These are phyloP conservation scores for Blastobotrys chiropterorum DNA, from an alignment of 805 yeast genomes.

Conservation along the genomic window DNA sequence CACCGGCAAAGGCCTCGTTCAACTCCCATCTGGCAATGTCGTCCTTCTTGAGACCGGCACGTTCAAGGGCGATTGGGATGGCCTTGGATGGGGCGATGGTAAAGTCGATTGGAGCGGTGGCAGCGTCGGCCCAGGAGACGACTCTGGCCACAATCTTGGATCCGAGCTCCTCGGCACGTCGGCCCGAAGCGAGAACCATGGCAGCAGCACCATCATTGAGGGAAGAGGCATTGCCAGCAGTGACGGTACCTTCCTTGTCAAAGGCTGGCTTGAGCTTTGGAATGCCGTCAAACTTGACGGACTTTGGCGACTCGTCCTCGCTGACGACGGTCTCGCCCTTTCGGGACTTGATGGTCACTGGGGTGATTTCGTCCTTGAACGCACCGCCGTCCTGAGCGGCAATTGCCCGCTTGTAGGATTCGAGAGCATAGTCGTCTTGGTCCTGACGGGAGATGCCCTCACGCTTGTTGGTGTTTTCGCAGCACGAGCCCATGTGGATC, in stretches of 20 bases:
- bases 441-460: constrained; percentile 68
- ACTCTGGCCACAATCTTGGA: constrained; percentile 69
- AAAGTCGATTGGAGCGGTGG: constrained; percentile 84
- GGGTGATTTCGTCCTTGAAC: constrained; percentile 71
- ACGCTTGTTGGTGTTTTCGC: constrained; percentile 87
- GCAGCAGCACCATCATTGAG: constrained; percentile 97
- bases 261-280: constrained; percentile 81
- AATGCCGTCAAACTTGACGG: constrained; percentile 65
- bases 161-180: constrained; percentile 67
- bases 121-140: constrained; percentile 94
- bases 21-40: constrained; percentile 83
- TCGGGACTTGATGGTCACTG: constrained; percentile 61
- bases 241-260: constrained; percentile 89
- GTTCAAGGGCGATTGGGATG: constrained; percentile 84
- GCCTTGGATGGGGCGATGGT: constrained; percentile 93
- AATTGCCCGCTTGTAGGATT: constrained; percentile 75
- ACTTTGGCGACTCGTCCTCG: constrained; percentile 70
- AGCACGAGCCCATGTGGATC: constrained; percentile 88
- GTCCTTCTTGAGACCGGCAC: constrained; percentile 56
- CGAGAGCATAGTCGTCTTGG: constrained; percentile 79
- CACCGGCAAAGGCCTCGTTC: constrained; percentile 96
- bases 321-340: constrained; percentile 67
- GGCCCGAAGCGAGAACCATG: constrained; percentile 72
- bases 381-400: constrained; percentile 66
- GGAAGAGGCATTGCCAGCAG: constrained; percentile 93